Conservation (phyloP, 2,329 filamentous ascomycete genomes). For the Escovopsis sp. region DNA sequence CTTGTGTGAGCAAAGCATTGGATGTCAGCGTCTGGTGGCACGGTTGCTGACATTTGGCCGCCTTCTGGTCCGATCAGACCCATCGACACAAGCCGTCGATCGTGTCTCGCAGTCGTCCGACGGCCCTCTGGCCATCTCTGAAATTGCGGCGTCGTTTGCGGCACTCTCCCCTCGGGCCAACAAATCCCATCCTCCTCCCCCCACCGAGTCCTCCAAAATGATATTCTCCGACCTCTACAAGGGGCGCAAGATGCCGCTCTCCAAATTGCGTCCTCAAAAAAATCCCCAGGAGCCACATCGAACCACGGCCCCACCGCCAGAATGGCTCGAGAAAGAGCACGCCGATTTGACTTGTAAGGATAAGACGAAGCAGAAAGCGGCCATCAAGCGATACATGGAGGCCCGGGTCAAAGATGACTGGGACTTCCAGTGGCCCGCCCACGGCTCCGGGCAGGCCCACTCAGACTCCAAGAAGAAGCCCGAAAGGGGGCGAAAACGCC, state of each 20-base stretch:
- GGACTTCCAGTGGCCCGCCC: constrained; percentile 40
- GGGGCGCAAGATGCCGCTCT: constrained; percentile 36
- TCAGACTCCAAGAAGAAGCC: not conserved
- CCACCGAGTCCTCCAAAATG: constrained; percentile 23
- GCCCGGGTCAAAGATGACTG: constrained; percentile 44
- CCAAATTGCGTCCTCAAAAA: constrained; percentile 30
- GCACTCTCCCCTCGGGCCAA: not conserved
- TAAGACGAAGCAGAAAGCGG: constrained; percentile 47
- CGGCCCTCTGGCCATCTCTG: too few species aligned
- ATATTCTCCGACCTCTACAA: constrained; percentile 46
- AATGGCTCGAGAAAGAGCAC: constrained; percentile 36
- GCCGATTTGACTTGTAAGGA: constrained; percentile 47
- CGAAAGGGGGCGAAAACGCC: not conserved
- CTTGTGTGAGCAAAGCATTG: too few species aligned
- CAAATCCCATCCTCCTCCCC: too few species aligned
- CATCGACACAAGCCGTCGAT: not conserved
- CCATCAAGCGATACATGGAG: constrained; percentile 39
- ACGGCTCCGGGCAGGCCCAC: not conserved
- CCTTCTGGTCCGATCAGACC: not conserved
- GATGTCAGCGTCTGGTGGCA: too few species aligned
- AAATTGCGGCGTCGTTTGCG: not conserved
- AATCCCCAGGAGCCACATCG: constrained; percentile 16
- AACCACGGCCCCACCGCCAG: constrained; percentile 15
- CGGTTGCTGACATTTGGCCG: too few species aligned
- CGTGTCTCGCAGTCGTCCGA: too few species aligned